Conservation (phyloP, 306 rosid genomes). For the Acacia confusa region DNA sequence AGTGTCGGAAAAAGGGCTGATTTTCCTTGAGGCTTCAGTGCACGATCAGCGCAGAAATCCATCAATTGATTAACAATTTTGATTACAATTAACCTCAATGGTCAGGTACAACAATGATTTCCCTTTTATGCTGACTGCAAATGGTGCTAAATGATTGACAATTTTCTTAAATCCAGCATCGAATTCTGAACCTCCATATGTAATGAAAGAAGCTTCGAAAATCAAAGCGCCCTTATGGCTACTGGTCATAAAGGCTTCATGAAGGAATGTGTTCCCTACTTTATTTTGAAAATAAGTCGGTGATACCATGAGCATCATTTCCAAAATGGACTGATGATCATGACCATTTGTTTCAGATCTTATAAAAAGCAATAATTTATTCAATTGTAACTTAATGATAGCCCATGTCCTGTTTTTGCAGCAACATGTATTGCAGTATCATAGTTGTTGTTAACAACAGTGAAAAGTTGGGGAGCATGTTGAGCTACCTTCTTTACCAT, state of each 20-base stretch:
- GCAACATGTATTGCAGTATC: constrained; percentile 1
- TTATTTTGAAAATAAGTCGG: background rate
- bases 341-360: background rate
- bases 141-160: no score
- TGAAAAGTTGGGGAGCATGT: background rate
- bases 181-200: background rate
- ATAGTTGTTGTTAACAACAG: background rate
- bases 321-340: background rate
- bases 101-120: constrained; percentile 6
- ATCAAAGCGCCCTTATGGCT: background rate
- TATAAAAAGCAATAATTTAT: background rate
- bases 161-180: background rate
- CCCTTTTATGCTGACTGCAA: background rate
- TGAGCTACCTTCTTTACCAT: background rate
- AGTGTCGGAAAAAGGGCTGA: background rate
- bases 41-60: background rate
- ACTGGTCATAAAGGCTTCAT: background rate
- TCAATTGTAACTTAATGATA: background rate
- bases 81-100: background rate
- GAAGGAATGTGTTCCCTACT: background rate
- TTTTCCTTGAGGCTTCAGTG: background rate
- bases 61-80: background rate
- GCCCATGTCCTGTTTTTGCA: background rate
- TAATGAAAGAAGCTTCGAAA: background rate
- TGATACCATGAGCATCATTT: background rate